These are phyloP conservation scores for Globisporangium sylvaticum DNA, from an alignment of 352 stramenopile species.

Conservation along the genomic window DNA sequence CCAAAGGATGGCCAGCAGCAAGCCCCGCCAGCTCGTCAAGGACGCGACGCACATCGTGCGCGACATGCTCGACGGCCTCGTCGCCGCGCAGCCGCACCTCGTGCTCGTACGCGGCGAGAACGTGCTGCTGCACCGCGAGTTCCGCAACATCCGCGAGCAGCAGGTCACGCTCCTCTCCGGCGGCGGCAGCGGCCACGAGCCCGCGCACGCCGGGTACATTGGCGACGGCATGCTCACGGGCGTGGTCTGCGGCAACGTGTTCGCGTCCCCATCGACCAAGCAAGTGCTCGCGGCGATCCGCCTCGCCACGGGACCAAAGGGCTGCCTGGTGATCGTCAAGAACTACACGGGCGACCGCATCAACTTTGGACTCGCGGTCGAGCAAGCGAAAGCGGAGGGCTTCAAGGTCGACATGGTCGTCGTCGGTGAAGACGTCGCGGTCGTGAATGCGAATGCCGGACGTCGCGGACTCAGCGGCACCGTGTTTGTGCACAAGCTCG, in stretches of 20 bases:
- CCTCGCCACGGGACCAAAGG: slow-evolving; percentile 65
- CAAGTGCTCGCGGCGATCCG: slow-evolving; percentile 95
- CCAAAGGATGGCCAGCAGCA: background rate
- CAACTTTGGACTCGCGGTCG: slow-evolving; percentile 97
- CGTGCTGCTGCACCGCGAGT: slow-evolving; percentile 76
- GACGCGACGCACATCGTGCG: slow-evolving; percentile 51
- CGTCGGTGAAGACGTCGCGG: slow-evolving; percentile 92
- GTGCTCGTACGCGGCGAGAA: slow-evolving; percentile 55
- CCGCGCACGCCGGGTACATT: slow-evolving; percentile 95
- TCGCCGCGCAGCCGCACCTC: slow-evolving; percentile 59
- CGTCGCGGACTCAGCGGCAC: slow-evolving; percentile 95
- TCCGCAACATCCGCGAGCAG: slow-evolving; percentile 45
- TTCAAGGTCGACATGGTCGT: slow-evolving; percentile 93
- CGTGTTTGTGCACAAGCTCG: slow-evolving; percentile 96
- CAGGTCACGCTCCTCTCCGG: slow-evolving; percentile 80
- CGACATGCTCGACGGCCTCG: slow-evolving; percentile 79
- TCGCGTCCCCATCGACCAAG: slow-evolving; percentile 92
- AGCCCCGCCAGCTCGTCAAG: slow-evolving; percentile 41
- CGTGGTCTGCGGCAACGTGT: slow-evolving; percentile 95
- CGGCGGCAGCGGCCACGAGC: slow-evolving; percentile 91
- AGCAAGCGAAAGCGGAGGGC: slow-evolving; percentile 92
- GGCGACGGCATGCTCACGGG: slow-evolving; percentile 95
- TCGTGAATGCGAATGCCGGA: slow-evolving; percentile 94
- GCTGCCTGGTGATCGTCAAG: slow-evolving; percentile 97
- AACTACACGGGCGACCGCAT: slow-evolving; percentile 99